phyloP scores from a whole-genome alignment of 371 early-diverging fungal species.

The Mortierella sp. region DNA sequence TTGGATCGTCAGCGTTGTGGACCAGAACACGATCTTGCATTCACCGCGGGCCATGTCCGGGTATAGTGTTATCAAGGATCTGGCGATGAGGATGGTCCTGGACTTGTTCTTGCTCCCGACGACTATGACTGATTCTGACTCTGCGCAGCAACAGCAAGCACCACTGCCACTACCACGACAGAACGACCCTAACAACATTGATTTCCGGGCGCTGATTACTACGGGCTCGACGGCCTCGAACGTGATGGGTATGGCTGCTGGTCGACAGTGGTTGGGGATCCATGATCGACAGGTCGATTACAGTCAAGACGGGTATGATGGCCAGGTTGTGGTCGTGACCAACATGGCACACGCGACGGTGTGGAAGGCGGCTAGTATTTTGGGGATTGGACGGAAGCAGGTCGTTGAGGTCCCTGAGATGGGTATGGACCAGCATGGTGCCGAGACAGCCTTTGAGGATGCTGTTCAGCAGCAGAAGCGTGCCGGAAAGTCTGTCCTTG shows the following conservation, averaged over 20 bases:
- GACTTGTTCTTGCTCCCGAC: constrained; percentile 41
- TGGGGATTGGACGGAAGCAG: constrained; percentile 55
- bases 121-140: background rate
- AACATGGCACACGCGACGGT: constrained; percentile 52
- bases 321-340: constrained; percentile 45
- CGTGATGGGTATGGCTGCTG: constrained; percentile 44
- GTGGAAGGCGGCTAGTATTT: constrained; percentile 53
- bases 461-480: constrained; percentile 12
- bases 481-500: constrained; percentile 39
- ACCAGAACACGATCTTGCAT: constrained; percentile 43
- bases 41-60: constrained; percentile 27
- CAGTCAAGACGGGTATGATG: constrained; percentile 54
- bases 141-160: background rate
- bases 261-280: constrained; percentile 50
- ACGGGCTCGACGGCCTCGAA: constrained; percentile 55
- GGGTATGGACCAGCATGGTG: constrained; percentile 12
- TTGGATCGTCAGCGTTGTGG: constrained; percentile 41
- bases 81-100: constrained; percentile 45
- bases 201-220: constrained; percentile 44
- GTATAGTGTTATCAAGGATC: constrained; percentile 44
- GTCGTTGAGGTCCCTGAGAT: constrained; percentile 34
- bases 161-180: background rate
- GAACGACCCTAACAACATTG: background rate
- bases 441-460: constrained; percentile 17
- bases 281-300: constrained; percentile 35